A percentile compares a stretch with the other conserved stretches of the same genome.
phyloP scores from a whole-genome alignment of 371 early-diverging fungal species.

The Mucor irregularis region DNA sequence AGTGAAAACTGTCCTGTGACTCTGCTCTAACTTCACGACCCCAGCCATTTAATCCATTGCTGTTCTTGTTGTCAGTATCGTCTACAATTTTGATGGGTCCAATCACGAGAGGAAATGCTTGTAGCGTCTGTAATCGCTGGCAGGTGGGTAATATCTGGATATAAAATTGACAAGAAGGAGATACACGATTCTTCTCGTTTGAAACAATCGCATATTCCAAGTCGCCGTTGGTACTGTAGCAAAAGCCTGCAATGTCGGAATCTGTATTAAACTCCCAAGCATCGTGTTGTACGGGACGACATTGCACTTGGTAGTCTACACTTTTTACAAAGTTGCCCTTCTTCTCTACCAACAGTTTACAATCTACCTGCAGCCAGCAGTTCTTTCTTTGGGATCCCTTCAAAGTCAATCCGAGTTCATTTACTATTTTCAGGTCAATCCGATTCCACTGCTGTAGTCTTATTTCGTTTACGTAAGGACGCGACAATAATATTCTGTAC shows the following conservation, averaged over 20 bases:
- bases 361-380: constrained; percentile 19
- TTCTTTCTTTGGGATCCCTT: constrained; percentile 3
- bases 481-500: constrained; percentile 23
- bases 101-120: constrained; percentile 18
- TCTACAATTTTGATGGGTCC: constrained; percentile 8
- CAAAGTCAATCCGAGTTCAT: constrained; percentile 34
- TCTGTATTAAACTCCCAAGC: constrained; percentile 27
- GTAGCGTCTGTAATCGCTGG: neutral
- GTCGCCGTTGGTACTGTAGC: constrained; percentile 6
- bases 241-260: constrained; percentile 17
- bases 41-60: too few relatives aligned
- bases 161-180: neutral
- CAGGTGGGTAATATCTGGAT: constrained; percentile 3
- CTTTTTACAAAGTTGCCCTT: neutral
- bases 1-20: constrained; percentile 3
- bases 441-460: constrained; percentile 32
- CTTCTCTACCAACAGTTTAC: constrained; percentile 13
- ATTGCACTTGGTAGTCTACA: constrained; percentile 1
- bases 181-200: neutral
- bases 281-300: constrained; percentile 30
- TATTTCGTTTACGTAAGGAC: constrained; percentile 14
- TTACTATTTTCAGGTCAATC: constrained; percentile 35
- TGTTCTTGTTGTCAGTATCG: neutral
- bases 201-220: constrained; percentile 13
- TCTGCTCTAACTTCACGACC: neutral